Evolutionary conservation across 306 rosid genomes (phyloP).

Genomic region (Quercus engelmannii): DNA sequence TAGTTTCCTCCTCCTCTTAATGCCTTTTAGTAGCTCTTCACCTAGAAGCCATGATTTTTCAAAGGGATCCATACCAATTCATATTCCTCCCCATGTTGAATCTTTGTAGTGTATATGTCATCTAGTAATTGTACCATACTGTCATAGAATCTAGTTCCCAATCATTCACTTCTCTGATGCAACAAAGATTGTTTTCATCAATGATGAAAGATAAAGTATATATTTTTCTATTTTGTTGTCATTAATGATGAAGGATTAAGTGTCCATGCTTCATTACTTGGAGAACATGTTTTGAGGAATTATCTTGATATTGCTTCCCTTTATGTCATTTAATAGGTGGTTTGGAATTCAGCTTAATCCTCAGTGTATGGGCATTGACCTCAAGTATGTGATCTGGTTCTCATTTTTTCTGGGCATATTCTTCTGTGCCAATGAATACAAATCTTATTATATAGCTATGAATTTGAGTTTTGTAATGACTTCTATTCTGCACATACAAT

Average conservation of each 20-base stretch:
- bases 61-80: no score
- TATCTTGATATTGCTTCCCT: slow-evolving; percentile 14
- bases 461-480: background rate
- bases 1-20: no score
- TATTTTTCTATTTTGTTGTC: background rate
- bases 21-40: no score
- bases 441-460: background rate
- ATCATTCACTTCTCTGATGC: no score
- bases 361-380: slow-evolving; percentile 83
- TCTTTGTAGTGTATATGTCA: no score
- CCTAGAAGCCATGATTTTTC: no score
- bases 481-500: background rate
- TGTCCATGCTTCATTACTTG: slow-evolving; percentile 16
- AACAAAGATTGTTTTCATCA: no score
- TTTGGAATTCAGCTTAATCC: slow-evolving; percentile 96
- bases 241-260: slow-evolving; percentile 1
- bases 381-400: slow-evolving; percentile 72
- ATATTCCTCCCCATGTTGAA: no score
- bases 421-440: background rate
- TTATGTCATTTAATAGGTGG: slow-evolving; percentile 64
- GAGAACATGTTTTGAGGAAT: slow-evolving; percentile 13
- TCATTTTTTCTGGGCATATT: slow-evolving; percentile 11
- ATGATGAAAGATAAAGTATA: no score
- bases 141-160: no score
- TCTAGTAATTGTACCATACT: no score